phyloP scores from a whole-genome alignment of 2,329 filamentous ascomycete genomes.

The Aspergillus sp. region DNA sequence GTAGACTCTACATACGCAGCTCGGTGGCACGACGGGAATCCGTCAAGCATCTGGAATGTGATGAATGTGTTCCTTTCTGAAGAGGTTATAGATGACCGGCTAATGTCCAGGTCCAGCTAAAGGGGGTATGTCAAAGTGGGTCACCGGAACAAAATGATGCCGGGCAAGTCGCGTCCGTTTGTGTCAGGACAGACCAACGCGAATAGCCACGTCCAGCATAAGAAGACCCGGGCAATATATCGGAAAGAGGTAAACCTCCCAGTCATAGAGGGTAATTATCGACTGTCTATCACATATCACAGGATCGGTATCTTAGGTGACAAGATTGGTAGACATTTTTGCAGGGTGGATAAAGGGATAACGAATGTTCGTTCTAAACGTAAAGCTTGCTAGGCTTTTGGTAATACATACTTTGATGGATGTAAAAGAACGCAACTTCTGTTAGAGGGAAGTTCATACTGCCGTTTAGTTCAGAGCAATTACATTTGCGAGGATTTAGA shows the following conservation, averaged over 20 bases:
- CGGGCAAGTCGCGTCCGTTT: background rate
- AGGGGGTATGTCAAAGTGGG: background rate
- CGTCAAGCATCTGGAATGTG: background rate
- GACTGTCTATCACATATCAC: no score
- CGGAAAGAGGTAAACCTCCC: no score
- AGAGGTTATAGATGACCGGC: background rate
- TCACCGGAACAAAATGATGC: background rate
- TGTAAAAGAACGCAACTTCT: background rate
- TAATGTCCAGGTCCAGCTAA: background rate
- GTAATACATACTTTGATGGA: background rate
- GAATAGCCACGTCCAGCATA: background rate
- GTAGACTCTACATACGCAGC: no score
- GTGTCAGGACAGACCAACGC: background rate
- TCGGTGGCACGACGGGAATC: no score
- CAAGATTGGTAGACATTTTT: no score
- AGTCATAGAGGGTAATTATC: no score
- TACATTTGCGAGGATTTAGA: background rate
- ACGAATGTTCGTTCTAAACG: no score
- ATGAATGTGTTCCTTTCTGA: background rate
- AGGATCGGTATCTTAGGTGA: no score
- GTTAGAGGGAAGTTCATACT: background rate
- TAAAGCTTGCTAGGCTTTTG: background rate
- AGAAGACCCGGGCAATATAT: no score
- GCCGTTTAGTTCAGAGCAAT: background rate
- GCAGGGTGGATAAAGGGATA: no score